A percentile compares a stretch with the other conserved stretches of the same genome.
phyloP scores from a whole-genome alignment of 2,329 filamentous ascomycete species.

The Penicillium sp. region DNA sequence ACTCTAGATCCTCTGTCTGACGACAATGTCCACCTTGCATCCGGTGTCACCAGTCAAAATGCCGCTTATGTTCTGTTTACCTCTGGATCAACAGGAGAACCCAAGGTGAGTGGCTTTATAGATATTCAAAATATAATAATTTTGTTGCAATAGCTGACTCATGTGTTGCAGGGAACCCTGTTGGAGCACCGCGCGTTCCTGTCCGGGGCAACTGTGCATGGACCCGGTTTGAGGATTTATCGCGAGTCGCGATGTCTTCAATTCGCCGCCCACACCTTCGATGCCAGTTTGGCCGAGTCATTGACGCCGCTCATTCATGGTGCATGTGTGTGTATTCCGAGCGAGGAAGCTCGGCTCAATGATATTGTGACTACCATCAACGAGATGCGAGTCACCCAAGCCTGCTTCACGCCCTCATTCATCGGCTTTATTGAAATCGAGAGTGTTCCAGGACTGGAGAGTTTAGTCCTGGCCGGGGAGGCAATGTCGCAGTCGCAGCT shows the following conservation, averaged over 20 bases:
- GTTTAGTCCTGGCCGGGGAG: conserved; percentile 47
- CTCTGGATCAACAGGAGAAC: conserved; percentile 55
- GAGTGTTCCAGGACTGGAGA: conserved; percentile 44
- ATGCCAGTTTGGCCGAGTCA: conserved; percentile 55
- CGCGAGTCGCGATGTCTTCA: conserved; percentile 57
- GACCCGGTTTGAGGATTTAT: conserved; percentile 49
- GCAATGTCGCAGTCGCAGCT: conserved; percentile 48
- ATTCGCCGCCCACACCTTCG: conserved; percentile 56
- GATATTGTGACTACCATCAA: conserved; percentile 53
- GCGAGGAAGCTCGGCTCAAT: conserved; percentile 48
- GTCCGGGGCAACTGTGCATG: conserved; percentile 55
- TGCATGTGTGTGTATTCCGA: conserved; percentile 59
- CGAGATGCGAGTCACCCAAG: conserved; percentile 53
- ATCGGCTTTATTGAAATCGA: conserved; percentile 48
- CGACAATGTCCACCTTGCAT: conserved; percentile 15
- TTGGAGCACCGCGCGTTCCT: conserved; percentile 61
- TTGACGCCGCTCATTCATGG: conserved; percentile 56
- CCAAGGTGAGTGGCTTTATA: conserved; percentile 41
- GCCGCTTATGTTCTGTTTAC: conserved; percentile 60
- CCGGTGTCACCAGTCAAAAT: conserved; percentile 31
- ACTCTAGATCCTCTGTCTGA: conserved; percentile 25
- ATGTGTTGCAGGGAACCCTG: conserved; percentile 52
- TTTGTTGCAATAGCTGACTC: conserved; percentile 5
- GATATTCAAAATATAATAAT: not conserved
- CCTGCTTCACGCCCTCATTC: conserved; percentile 60